Evolutionary conservation across 169 alveolate genomes (phyloP).

Genomic region (Besnoitia besnoiti): DNA sequence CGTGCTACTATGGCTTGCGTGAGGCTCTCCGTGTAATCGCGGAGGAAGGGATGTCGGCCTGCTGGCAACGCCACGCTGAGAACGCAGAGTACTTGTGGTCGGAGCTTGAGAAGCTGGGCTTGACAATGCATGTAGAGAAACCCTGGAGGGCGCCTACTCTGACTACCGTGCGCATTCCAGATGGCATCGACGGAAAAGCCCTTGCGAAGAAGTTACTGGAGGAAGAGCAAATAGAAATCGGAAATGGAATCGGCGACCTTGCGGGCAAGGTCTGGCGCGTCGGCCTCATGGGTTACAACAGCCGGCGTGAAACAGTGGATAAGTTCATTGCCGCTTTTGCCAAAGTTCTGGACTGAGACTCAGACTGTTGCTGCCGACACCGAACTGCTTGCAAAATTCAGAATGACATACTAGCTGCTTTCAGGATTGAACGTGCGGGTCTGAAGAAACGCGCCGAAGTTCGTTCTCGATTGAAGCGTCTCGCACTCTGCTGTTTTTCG

Average conservation of each 20-base stretch:
- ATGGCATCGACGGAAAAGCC: slow-evolving; percentile 32
- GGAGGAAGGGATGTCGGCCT: slow-evolving; percentile 55
- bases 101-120: slow-evolving; percentile 33
- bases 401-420: too few relatives aligned
- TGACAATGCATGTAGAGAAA: slow-evolving; percentile 33
- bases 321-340: slow-evolving; percentile 20
- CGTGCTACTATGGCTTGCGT: slow-evolving; percentile 56
- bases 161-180: slow-evolving; percentile 61
- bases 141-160: slow-evolving; percentile 50
- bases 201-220: background rate
- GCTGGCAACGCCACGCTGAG: slow-evolving; percentile 49
- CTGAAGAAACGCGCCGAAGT: too few relatives aligned
- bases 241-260: slow-evolving; percentile 63
- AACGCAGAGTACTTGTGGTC: slow-evolving; percentile 48
- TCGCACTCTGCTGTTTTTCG: too few relatives aligned
- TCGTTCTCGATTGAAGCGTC: too few relatives aligned
- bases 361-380: too few relatives aligned
- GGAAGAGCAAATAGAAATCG: slow-evolving; percentile 61
- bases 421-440: too few relatives aligned
- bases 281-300: slow-evolving; percentile 69
- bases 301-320: slow-evolving; percentile 37
- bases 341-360: background rate
- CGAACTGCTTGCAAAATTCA: too few relatives aligned
- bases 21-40: slow-evolving; percentile 64
- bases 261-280: slow-evolving; percentile 67